Conservation (phyloP, 306 rosid species). For the Oemleria cerasiformis region DNA sequence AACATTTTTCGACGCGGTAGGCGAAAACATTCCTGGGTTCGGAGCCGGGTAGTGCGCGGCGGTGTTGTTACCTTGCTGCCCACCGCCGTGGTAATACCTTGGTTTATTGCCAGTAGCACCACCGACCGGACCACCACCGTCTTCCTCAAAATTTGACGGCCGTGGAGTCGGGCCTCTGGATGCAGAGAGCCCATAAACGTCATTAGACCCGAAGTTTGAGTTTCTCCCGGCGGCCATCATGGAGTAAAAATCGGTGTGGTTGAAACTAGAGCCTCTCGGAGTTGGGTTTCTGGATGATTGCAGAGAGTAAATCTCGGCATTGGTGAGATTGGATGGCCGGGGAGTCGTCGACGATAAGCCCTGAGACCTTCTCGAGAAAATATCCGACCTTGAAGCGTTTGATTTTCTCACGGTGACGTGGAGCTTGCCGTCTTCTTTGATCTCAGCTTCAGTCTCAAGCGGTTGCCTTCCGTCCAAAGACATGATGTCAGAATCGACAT, state of each 20-base stretch:
- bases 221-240: conserved; percentile 77
- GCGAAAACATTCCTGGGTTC: conserved; percentile 81
- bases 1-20: conserved; percentile 38
- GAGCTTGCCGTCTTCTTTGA: conserved; percentile 79
- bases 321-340: conserved; percentile 73
- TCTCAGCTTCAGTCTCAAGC: conserved; percentile 63
- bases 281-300: conserved; percentile 77
- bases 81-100: conserved; percentile 42
- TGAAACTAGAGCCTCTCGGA: conserved; percentile 82
- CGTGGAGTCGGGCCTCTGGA: conserved; percentile 83
- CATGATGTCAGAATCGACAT: conserved; percentile 83
- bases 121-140: conserved; percentile 25
- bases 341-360: conserved; percentile 72
- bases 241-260: conserved; percentile 76
- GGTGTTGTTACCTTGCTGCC: conserved; percentile 10
- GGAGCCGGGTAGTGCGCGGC: conserved; percentile 70
- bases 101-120: conserved; percentile 27
- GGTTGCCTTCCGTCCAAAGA: conserved; percentile 72
- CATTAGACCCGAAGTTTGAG: conserved; percentile 62
- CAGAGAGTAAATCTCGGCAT: conserved; percentile 81
- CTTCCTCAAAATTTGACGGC: conserved; percentile 69
- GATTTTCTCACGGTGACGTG: conserved; percentile 75
- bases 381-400: conserved; percentile 75
- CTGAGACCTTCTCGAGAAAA: conserved; percentile 66
- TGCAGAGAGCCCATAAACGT: conserved; percentile 61